These are phyloP conservation scores for Fraxinus quadrangulata DNA, from an alignment of 257 asterid species.

Conservation along the genomic window DNA sequence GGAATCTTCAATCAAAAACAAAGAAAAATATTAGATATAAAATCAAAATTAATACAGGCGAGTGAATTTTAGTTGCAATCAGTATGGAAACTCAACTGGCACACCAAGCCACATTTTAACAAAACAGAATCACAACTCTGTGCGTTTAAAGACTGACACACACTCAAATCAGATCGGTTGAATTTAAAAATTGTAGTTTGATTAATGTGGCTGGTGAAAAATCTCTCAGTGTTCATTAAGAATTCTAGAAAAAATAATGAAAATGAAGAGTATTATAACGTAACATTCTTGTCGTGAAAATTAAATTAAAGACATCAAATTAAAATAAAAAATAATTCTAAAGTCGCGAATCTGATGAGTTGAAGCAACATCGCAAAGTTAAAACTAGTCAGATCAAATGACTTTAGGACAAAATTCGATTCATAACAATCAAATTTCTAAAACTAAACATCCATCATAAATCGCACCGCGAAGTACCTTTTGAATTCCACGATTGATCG, in stretches of 20 bases:
- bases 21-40: conserved; percentile 20
- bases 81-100: neutral
- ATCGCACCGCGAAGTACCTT: conserved; percentile 48
- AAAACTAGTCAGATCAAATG: conserved; percentile 42
- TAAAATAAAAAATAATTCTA: conserved; percentile 11
- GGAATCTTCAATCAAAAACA: conserved; percentile 35
- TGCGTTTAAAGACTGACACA: neutral
- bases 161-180: neutral
- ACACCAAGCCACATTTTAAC: neutral
- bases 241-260: conserved; percentile 1
- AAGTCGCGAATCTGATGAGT: conserved; percentile 35
- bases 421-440: conserved; percentile 24
- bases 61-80: neutral
- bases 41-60: neutral
- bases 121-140: conserved; percentile 12
- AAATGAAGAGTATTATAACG: neutral
- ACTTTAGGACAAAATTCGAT: conserved; percentile 29
- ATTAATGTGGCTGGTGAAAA: neutral
- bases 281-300: neutral
- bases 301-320: conserved; percentile 4
- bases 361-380: conserved; percentile 21
- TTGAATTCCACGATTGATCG: conserved; percentile 76
- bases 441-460: neutral
- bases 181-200: conserved; percentile 16
- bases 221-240: neutral